A percentile compares a stretch with the other conserved stretches of the same genome.
These are phyloP conservation scores for Lepidium africanum DNA, from an alignment of 345 rosid species.

Conservation along the genomic window DNA sequence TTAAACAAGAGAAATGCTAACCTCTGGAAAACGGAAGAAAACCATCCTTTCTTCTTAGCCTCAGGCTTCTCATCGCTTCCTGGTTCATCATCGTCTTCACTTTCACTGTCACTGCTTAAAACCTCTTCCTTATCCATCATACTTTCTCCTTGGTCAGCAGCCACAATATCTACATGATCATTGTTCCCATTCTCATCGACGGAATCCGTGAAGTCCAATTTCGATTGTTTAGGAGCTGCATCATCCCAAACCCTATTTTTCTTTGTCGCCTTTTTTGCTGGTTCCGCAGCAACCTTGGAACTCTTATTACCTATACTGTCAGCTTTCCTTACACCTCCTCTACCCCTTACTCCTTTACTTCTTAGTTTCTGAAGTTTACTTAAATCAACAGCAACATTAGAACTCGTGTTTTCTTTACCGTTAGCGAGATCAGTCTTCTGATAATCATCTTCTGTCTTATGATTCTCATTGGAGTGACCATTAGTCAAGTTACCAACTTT, in stretches of 20 bases:
- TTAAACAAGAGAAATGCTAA: constrained; percentile 20
- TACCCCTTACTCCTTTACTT: constrained; percentile 63
- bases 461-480: constrained; percentile 52
- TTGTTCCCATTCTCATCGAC: constrained; percentile 45
- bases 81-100: constrained; percentile 66
- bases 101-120: constrained; percentile 77
- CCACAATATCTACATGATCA: constrained; percentile 50
- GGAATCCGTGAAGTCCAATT: constrained; percentile 83
- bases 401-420: constrained; percentile 72
- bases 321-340: constrained; percentile 52
- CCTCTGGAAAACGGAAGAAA: constrained; percentile 97
- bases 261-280: constrained; percentile 69
- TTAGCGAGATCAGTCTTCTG: constrained; percentile 45
- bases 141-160: constrained; percentile 86
- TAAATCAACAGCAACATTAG: constrained; percentile 72
- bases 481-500: constrained; percentile 48
- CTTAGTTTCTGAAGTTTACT: constrained; percentile 82
- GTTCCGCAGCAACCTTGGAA: constrained; percentile 51
- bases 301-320: constrained; percentile 65
- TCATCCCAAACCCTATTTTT: constrained; percentile 97
- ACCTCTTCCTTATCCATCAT: constrained; percentile 98
- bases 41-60: constrained; percentile 88
- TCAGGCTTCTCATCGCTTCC: constrained; percentile 58
- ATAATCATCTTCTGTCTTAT: constrained; percentile 35
- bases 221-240: constrained; percentile 49